These are phyloP conservation scores for Tulasnella sp. DNA, from an alignment of 768 basidiomycete genomes.

Conservation along the genomic window DNA sequence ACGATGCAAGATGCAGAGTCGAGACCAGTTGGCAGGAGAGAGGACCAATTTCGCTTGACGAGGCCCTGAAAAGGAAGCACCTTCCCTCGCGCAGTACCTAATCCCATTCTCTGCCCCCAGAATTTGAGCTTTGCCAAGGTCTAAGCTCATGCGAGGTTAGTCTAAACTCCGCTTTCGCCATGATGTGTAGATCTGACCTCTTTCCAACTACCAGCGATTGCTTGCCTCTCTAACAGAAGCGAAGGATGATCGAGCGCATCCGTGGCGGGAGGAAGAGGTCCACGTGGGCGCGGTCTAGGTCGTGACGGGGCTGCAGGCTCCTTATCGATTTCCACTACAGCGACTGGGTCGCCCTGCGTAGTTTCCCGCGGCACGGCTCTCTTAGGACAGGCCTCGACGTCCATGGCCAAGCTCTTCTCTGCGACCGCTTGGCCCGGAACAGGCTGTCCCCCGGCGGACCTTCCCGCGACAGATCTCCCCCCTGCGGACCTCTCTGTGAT, in stretches of 20 bases:
- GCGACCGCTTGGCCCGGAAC: too few relatives aligned
- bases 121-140: neutral
- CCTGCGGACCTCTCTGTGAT: too few relatives aligned
- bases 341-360: too few relatives aligned
- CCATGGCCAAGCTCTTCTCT: too few relatives aligned
- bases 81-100: neutral
- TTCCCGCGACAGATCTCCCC: too few relatives aligned
- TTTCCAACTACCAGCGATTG: neutral
- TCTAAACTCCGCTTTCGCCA: too few relatives aligned
- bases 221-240: neutral
- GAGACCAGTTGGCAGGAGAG: neutral
- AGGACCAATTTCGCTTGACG: neutral
- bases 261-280: neutral
- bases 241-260: neutral
- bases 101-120: neutral
- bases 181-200: too few relatives aligned
- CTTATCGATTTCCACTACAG: too few relatives aligned
- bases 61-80: neutral
- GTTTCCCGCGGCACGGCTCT: too few relatives aligned
- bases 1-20: neutral
- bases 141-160: neutral
- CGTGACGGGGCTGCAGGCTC: neutral
- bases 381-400: too few relatives aligned
- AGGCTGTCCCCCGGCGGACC: too few relatives aligned
- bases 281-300: neutral